Evolutionary conservation across 2,329 filamentous ascomycete genomes (phyloP), one percentile per base, ranked within the genome.

Genomic region (Byssothecium circinans): DNA sequence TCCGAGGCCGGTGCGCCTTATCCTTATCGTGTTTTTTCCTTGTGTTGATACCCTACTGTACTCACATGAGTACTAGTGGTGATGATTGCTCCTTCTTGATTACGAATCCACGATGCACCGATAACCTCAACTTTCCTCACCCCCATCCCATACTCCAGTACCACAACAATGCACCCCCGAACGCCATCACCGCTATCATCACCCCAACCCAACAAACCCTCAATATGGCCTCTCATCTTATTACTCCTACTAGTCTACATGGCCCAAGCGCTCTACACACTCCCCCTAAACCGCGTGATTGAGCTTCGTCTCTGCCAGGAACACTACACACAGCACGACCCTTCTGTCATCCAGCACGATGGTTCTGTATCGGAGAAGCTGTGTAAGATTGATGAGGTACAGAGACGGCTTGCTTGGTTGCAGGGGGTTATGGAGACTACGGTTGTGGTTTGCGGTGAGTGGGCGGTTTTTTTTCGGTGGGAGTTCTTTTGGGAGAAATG

Each of bases 341-440:
- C 75, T 1, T 62, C 66, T 0, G 49, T 54, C 3, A 61, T 74
- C 11, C 52, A 44, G 1, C 36, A 63, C 0, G 69, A 72, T 42
- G 76, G 75, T 4, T 63, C 63, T 18, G 64, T 83, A 1, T 70
- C 75, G 1, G 81, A 84, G 61, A 64, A 72, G 47, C 59, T 80
- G 3, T 84, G 81, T 64, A 84, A 84, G 57, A 60, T 79, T 8
- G 74, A 81, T 47, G 61, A 60, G 11, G 71, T 83, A 4, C 80
- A 83, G 58, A 68, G 75, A 45, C 66, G 68, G 14, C 66, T 83
- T 8, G 81, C 80, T 2, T 75, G 76, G 70, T 69, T 82, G 4
- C 77, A 80, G 47, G 81, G 81, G 0, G 62, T 66, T 23, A 68
- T 71, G 61, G 69, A 72, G 41, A 70, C 69, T 7, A 62, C 65